Conservation (phyloP, 208 protist genomes). For the Wallacemonas sp. region DNA sequence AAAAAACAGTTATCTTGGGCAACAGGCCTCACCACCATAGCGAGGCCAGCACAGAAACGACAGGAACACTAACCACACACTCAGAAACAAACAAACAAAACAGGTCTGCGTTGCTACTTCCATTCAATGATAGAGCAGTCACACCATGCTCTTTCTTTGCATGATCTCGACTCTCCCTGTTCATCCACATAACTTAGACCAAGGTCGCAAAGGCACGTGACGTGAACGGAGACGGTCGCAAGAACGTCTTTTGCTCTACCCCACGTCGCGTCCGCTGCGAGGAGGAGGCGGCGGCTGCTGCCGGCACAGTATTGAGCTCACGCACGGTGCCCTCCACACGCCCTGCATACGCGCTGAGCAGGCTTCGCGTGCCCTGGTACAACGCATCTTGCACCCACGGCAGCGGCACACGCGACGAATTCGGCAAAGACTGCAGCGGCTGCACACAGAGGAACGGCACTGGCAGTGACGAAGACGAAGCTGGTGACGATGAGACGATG, state of each 20-base stretch:
- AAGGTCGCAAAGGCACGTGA: constrained; percentile 9
- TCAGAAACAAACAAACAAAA: too few species aligned
- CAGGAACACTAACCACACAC: too few species aligned
- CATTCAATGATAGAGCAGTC: too few species aligned
- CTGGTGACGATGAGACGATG: background rate
- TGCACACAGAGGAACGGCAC: background rate
- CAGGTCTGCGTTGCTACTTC: too few species aligned
- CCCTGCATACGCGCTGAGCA: background rate
- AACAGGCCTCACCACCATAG: too few species aligned
- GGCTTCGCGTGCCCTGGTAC: background rate
- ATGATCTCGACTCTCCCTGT: too few species aligned
- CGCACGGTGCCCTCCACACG: background rate
- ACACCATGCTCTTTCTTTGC: too few species aligned
- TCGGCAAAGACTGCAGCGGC: background rate
- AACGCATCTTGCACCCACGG: constrained; percentile 8
- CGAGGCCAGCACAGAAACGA: too few species aligned
- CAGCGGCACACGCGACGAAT: background rate
- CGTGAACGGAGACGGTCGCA: background rate
- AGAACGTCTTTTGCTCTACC: background rate
- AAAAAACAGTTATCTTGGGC: too few species aligned
- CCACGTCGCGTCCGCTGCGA: background rate
- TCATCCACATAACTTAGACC: too few species aligned
- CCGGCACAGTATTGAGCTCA: background rate
- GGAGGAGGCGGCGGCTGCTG: too few species aligned
- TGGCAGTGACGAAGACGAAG: background rate